These are phyloP conservation scores for Acidiella bohemica DNA, from an alignment of 495 filamentous ascomycete species.

Conservation along the genomic window DNA sequence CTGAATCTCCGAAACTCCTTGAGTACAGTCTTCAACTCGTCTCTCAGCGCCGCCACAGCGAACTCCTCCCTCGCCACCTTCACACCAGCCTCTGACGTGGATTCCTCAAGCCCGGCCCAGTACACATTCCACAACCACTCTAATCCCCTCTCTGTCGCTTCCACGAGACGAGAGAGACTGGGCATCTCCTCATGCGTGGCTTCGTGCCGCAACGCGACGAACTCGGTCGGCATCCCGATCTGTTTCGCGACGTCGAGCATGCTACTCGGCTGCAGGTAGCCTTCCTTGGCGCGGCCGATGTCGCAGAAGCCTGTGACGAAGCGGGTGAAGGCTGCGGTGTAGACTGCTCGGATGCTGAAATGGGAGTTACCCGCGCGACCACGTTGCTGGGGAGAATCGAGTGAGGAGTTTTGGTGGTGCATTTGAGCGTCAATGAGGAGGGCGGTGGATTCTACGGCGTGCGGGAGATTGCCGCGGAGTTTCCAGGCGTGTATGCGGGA, in stretches of 20 bases:
- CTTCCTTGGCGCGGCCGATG: constrained; percentile 59
- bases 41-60: constrained; percentile 4
- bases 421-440: constrained; percentile 61
- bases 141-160: constrained; percentile 51
- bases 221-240: constrained; percentile 63
- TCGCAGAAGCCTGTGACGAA: constrained; percentile 73
- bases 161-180: constrained; percentile 52
- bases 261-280: constrained; percentile 47
- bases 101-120: constrained; percentile 45
- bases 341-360: constrained; percentile 43
- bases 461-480: constrained; percentile 59
- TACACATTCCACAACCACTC: constrained; percentile 83
- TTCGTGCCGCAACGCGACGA: constrained; percentile 83
- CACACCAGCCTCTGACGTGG: neutral
- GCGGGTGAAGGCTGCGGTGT: constrained; percentile 49
- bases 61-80: neutral
- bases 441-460: constrained; percentile 70
- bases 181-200: constrained; percentile 81
- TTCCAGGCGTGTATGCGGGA: constrained; percentile 35
- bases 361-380: constrained; percentile 22
- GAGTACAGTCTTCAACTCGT: constrained; percentile 14
- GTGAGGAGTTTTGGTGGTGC: constrained; percentile 38
- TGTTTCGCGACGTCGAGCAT: constrained; percentile 74
- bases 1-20: constrained; percentile 18
- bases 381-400: neutral